These are phyloP conservation scores for Chenopodium album DNA, from an alignment of 148 eudicot species.

Conservation along the genomic window DNA sequence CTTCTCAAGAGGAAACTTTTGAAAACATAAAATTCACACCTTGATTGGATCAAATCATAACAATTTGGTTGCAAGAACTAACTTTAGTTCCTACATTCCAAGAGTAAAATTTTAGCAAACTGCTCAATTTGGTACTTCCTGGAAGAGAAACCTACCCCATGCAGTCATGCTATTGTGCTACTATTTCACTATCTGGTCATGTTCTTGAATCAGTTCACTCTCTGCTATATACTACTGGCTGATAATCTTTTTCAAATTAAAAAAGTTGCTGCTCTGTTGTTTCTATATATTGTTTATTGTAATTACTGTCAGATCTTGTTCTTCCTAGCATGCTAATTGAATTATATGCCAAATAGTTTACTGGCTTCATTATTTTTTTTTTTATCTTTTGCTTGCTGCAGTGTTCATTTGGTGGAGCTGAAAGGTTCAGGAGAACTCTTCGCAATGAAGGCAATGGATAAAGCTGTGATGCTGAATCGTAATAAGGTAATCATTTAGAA, in stretches of 20 bases:
- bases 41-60: too few species aligned
- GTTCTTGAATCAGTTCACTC: background rate
- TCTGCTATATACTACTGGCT: background rate
- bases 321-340: background rate
- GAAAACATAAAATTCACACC: too few species aligned
- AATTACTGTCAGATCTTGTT: background rate
- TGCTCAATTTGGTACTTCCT: background rate
- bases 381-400: constrained; percentile 35
- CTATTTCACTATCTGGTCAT: background rate
- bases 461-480: constrained; percentile 83
- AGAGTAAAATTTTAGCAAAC: background rate
- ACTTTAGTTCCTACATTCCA: background rate
- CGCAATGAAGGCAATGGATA: constrained; percentile 99
- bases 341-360: background rate
- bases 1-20: too few species aligned
- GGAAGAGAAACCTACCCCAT: background rate
- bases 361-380: constrained; percentile 10
- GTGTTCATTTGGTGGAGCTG: constrained; percentile 97
- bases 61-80: background rate
- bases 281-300: background rate
- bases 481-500: constrained; percentile 63
- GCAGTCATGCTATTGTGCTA: background rate
- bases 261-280: background rate
- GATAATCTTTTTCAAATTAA: background rate
- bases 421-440: constrained; percentile 74